Percentiles rank a stretch among this genome's conserved stretches.
phyloP scores from a whole-genome alignment of 2,329 filamentous ascomycete genomes.

The Eutypella sp. region DNA sequence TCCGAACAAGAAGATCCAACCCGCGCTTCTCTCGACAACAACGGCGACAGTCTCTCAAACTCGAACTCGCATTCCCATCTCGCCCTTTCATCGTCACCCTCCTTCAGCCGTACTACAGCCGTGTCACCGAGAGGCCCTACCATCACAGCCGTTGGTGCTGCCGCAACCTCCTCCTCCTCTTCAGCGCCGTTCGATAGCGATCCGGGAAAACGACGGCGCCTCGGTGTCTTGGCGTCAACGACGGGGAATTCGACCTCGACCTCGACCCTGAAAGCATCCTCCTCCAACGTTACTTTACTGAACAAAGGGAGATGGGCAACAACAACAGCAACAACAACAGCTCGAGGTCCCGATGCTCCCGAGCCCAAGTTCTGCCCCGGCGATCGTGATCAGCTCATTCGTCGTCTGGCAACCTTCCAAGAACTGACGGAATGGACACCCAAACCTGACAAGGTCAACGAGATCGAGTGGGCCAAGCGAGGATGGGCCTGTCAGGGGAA shows the following conservation, averaged over 20 bases:
- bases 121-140: slow-evolving; percentile 11
- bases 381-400: slow-evolving; percentile 77
- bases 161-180: no score
- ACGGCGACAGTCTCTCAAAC: no score
- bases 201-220: slow-evolving; percentile 49
- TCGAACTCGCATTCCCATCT: neutral
- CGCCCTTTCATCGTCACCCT: slow-evolving; percentile 6
- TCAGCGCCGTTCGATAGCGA: slow-evolving; percentile 31
- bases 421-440: slow-evolving; percentile 91
- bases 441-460: slow-evolving; percentile 79
- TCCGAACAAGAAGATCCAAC: slow-evolving; percentile 31
- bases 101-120: slow-evolving; percentile 4
- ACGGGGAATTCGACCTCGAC: slow-evolving; percentile 28
- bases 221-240: slow-evolving; percentile 39
- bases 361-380: slow-evolving; percentile 76
- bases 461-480: slow-evolving; percentile 90
- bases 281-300: slow-evolving; percentile 12
- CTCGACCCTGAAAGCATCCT: slow-evolving; percentile 16
- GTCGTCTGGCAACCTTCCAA: slow-evolving; percentile 79
- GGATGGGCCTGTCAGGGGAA: slow-evolving; percentile 84
- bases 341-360: no score
- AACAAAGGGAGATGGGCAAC: slow-evolving; percentile 33
- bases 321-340: slow-evolving; percentile 18
- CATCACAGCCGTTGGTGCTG: slow-evolving; percentile 4
- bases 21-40: slow-evolving; percentile 29